Evolutionary conservation across 805 yeast species (phyloP).

Genomic region (Saccharomycopsis microspora): DNA sequence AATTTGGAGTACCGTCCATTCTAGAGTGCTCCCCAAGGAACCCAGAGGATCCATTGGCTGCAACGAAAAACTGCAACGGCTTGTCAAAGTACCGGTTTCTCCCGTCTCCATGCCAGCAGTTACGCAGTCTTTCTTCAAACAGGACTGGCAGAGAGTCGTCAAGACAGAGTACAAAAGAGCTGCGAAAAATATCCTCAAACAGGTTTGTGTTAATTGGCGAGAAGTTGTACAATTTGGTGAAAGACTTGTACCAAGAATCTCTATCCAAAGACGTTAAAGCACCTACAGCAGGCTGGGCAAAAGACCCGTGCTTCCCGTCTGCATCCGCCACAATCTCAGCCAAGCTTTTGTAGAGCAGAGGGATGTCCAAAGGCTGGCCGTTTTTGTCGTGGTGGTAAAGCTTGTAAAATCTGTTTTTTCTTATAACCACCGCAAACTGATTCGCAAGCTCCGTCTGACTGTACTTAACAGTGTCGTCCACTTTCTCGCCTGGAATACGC

Average conservation of each 20-base stretch:
- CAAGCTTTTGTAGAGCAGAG: slow-evolving; percentile 47
- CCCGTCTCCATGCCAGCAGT: slow-evolving; percentile 95
- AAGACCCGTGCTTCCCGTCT: slow-evolving; percentile 9
- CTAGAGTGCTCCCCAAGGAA: slow-evolving; percentile 93
- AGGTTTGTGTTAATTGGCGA: slow-evolving; percentile 53
- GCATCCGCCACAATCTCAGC: slow-evolving; percentile 30
- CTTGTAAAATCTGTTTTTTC: slow-evolving; percentile 74
- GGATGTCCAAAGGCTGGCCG: slow-evolving; percentile 34
- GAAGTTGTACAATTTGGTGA: slow-evolving; percentile 39
- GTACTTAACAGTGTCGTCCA: slow-evolving; percentile 53
- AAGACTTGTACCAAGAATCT: slow-evolving; percentile 63
- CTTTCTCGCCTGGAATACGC: slow-evolving; percentile 57
- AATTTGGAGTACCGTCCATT: slow-evolving; percentile 97
- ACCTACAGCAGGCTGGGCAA: slow-evolving; percentile 45
- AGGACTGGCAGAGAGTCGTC: slow-evolving; percentile 67
- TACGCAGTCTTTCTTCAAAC: slow-evolving; percentile 71
- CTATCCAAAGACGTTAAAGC: slow-evolving; percentile 75
- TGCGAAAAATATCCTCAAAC: slow-evolving; percentile 56
- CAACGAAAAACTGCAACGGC: slow-evolving; percentile 74
- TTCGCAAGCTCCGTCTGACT: slow-evolving; percentile 29
- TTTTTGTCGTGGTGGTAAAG: slow-evolving; percentile 42
- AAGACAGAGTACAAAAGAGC: slow-evolving; percentile 72
- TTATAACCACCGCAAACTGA: slow-evolving; percentile 60
- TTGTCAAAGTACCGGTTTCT: slow-evolving; percentile 85
- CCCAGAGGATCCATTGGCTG: slow-evolving; percentile 80